Evolutionary conservation across 768 basidiomycete species (phyloP).

Genomic region (Punctularia strigosozonata): DNA sequence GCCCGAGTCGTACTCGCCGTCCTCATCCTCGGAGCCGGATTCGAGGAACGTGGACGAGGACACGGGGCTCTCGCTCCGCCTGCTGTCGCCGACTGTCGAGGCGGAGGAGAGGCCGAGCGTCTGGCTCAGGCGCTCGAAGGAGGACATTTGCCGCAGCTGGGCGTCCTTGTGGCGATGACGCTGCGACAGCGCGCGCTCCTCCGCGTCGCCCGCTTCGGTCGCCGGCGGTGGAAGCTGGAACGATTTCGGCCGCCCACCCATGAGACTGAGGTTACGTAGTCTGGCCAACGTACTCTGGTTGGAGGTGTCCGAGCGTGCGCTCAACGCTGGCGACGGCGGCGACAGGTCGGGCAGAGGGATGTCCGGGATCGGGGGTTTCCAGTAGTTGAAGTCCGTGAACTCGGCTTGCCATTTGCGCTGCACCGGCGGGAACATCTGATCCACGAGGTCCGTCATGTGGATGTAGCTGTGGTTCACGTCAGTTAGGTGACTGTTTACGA

Average conservation of each 20-base stretch:
- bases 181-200: slow-evolving; percentile 8
- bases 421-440: slow-evolving; percentile 98
- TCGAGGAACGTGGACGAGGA: slow-evolving; percentile 40
- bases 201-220: slow-evolving; percentile 8
- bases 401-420: slow-evolving; percentile 80
- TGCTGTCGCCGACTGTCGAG: slow-evolving; percentile 20
- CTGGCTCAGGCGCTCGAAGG: slow-evolving; percentile 58
- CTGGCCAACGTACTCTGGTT: slow-evolving; percentile 62
- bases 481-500: neutral
- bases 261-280: slow-evolving; percentile 69
- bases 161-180: slow-evolving; percentile 7
- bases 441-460: slow-evolving; percentile 98
- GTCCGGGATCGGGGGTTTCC: slow-evolving; percentile 74
- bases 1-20: slow-evolving; percentile 29
- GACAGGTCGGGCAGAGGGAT: slow-evolving; percentile 68
- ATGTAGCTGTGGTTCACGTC: slow-evolving; percentile 59
- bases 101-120: slow-evolving; percentile 35
- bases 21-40: slow-evolving; percentile 32
- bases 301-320: slow-evolving; percentile 84
- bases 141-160: slow-evolving; percentile 61
- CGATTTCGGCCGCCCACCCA: slow-evolving; percentile 30
- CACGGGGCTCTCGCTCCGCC: slow-evolving; percentile 40
- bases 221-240: slow-evolving; percentile 21
- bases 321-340: slow-evolving; percentile 88
- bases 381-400: slow-evolving; percentile 95